A percentile compares a stretch with the other conserved stretches of the same genome.
phyloP scores from a whole-genome alignment of 208 protist species.

The Borovskyia barvae region DNA sequence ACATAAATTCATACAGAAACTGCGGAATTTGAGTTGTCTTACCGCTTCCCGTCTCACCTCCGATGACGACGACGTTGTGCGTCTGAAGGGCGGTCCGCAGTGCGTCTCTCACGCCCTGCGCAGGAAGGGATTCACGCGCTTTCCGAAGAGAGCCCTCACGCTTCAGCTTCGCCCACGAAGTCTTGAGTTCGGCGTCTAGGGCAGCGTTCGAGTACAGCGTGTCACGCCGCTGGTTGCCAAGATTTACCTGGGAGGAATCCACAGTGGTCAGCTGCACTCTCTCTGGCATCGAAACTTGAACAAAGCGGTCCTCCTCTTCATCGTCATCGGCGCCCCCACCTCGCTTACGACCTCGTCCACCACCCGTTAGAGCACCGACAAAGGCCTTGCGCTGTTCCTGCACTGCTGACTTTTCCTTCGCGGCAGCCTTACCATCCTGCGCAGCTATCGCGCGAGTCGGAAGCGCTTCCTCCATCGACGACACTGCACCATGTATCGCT shows the following conservation, averaged over 20 bases:
- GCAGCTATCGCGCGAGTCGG: constrained; percentile 9
- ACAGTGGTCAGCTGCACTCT: constrained; percentile 70
- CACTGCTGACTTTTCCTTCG: constrained; percentile 32
- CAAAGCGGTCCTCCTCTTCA: constrained; percentile 46
- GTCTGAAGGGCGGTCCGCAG: constrained; percentile 52
- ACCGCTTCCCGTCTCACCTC: constrained; percentile 97
- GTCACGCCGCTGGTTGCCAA: constrained; percentile 34
- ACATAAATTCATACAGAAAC: constrained; percentile 95
- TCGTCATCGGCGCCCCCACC: constrained; percentile 22
- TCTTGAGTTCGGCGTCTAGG: constrained; percentile 37
- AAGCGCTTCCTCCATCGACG: constrained; percentile 14
- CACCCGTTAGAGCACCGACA: constrained; percentile 50
- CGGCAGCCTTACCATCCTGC: constrained; percentile 8
- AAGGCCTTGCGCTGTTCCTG: constrained; percentile 72
- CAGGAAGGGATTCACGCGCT: constrained; percentile 60
- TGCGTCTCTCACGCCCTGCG: constrained; percentile 61
- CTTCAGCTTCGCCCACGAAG: constrained; percentile 65
- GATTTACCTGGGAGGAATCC: constrained; percentile 21
- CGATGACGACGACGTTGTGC: constrained; percentile 93
- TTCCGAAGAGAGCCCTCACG: constrained; percentile 44
- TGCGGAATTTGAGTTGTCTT: constrained; percentile 98
- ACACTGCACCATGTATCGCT: constrained; percentile 61
- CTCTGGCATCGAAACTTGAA: constrained; percentile 57
- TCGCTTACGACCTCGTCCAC: constrained; percentile 1
- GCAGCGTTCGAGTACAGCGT: constrained; percentile 43